Base-by-base conservation (phyloP, 768 basidiomycete genomes). In the Strobilomyces confusus region DNA sequence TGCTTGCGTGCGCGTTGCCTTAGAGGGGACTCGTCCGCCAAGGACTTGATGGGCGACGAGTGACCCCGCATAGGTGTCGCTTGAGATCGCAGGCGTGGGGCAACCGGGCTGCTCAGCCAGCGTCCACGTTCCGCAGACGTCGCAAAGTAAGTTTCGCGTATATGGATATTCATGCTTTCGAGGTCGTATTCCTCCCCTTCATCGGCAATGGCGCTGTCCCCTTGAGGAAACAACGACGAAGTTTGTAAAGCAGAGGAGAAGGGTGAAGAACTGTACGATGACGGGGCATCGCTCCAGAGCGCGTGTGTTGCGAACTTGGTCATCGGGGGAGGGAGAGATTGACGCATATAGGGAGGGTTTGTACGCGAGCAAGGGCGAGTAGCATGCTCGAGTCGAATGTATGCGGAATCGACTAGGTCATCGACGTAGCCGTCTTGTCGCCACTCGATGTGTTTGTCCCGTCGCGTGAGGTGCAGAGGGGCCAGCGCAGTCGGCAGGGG, bases 41-140 rank as follows among this genome's bases (percentile, higher is more conserved):
- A 15, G 34, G 45, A 33, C 52, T 57, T 64, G 22, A 64, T 20
- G 6, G 67, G 64, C 11, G 67, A 64, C 4, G 67, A 71, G 30
- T 57, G 52, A 5, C 65, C 57, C 11, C 58, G 58, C 26, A 34
- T 40, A 17, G 38, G 58, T 45, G 49, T 58, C 0, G 41, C 34
- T 33, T 57, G 49, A 1, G 65, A 40, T 33, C 57, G 65, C 20
- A 49, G 51, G 19, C 57, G 59, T 19, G 65, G 22, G 9, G 73
- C 71, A 29, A 76, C 63, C 2, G 79, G 80, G 56, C 82, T 80
- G 52, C 70, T 78, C 56, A 73, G 72, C 82, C 82, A 83, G 51
- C 75, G 75, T 9, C 81, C 82, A 48, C 82, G 81, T 59, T 84
- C 82, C 9, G 79, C 75, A 37, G 82, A 84, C 12, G 75, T 73